phyloP scores from a whole-genome alignment of 352 stramenopile species.

The Phytophthora aleatoria region DNA sequence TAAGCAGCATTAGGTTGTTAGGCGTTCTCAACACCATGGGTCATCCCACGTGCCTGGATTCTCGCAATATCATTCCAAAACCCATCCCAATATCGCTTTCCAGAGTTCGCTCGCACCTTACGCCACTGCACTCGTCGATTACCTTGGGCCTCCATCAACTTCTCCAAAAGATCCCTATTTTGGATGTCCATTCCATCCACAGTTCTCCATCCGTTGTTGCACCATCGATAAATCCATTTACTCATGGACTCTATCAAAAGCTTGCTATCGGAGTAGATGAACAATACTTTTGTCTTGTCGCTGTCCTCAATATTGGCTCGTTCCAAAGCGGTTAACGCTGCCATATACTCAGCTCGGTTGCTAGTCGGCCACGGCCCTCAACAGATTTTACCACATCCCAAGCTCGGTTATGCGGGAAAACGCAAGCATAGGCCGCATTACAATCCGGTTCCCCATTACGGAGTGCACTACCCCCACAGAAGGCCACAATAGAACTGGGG shows the following conservation, averaged over 20 bases:
- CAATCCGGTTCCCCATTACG: constrained; percentile 53
- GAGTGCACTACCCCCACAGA: constrained; percentile 46
- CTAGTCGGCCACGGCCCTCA: constrained; percentile 8
- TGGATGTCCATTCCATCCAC: constrained; percentile 10
- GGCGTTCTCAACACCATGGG: not conserved
- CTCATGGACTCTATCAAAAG: constrained; percentile 23
- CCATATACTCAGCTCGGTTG: constrained; percentile 27
- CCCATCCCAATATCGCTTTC: constrained; percentile 13
- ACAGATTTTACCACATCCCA: constrained; percentile 57
- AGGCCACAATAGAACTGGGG: constrained; percentile 51
- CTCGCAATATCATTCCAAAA: constrained; percentile 27
- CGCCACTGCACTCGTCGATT: constrained; percentile 20
- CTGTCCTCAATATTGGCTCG: constrained; percentile 23
- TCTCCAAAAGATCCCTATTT: constrained; percentile 23
- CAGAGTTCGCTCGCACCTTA: constrained; percentile 9
- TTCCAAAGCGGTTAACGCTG: constrained; percentile 18
- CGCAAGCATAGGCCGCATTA: constrained; percentile 61
- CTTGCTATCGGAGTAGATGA: constrained; percentile 26
- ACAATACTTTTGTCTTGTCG: constrained; percentile 10
- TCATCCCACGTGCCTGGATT: not conserved
- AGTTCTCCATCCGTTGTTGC: constrained; percentile 24
- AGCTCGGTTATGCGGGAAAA: constrained; percentile 55
- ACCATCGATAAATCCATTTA: constrained; percentile 27
- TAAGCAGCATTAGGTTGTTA: not conserved
- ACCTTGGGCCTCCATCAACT: constrained; percentile 14